These are phyloP conservation scores for Cryptosporidium baileyi DNA, from an alignment of 169 alveolate species.

Conservation along the genomic window DNA sequence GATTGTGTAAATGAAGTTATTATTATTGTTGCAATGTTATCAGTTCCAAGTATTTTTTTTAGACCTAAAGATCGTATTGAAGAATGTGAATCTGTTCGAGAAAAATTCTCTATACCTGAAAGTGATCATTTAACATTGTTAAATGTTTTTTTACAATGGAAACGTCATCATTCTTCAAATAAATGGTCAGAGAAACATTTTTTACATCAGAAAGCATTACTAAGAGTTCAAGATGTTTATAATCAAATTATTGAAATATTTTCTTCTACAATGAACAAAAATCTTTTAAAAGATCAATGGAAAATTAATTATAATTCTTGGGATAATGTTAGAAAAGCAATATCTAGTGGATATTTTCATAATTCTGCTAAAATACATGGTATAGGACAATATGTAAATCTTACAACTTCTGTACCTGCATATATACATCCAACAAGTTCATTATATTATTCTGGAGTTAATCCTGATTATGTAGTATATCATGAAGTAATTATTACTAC, in stretches of 20 bases:
- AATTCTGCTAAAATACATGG: slow-evolving; percentile 99
- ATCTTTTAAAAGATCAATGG: slow-evolving; percentile 78
- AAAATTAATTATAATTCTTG: slow-evolving; percentile 71
- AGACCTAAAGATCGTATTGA: slow-evolving; percentile 95
- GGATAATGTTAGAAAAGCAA: slow-evolving; percentile 90
- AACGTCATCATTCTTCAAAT: slow-evolving; percentile 84
- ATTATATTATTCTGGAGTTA: slow-evolving; percentile 95
- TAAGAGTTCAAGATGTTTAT: slow-evolving; percentile 87
- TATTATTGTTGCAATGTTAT: slow-evolving; percentile 96
- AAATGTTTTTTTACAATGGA: slow-evolving; percentile 98
- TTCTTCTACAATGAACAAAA: slow-evolving; percentile 53
- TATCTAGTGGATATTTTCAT: slow-evolving; percentile 98
- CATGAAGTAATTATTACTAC: slow-evolving; percentile 99
- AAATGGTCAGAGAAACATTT: slow-evolving; percentile 93
- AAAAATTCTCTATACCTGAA: slow-evolving; percentile 98
- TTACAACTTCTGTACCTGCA: slow-evolving; percentile 97
- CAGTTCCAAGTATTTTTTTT: slow-evolving; percentile 96
- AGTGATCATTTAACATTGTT: slow-evolving; percentile 98
- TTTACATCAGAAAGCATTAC: slow-evolving; percentile 89
- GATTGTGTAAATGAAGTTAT: slow-evolving; percentile 95
- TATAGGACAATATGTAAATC: slow-evolving; percentile 97
- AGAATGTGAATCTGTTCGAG: slow-evolving; percentile 95
- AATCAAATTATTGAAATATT: slow-evolving; percentile 39
- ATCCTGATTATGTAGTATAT: slow-evolving; percentile 99
- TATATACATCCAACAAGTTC: slow-evolving; percentile 99